Base-by-base conservation (phyloP, 2,329 filamentous ascomycete species). In the Escovopsis sp. region DNA sequence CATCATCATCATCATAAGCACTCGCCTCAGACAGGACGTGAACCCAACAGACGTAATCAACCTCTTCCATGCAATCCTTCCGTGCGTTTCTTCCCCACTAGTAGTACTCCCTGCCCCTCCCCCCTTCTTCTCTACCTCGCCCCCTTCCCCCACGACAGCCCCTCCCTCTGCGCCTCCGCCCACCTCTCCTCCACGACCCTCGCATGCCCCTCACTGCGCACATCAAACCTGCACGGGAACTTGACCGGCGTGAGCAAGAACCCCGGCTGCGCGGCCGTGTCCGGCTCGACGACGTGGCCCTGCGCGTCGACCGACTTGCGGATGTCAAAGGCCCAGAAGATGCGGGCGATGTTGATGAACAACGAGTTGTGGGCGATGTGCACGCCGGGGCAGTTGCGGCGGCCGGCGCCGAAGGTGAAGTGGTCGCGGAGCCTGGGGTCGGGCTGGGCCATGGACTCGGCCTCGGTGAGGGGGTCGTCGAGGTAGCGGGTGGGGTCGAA, bases 331-430 rank as follows among this genome's bases (percentile, higher is more conserved):
- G 57, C 60, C 63, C 66, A 70, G 21, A 68, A 46, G 16, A 70
- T 53, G 4, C 63, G 55, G 4, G 65, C 55, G 23, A 68, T 60
- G 11, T 49, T 58, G 7, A 70, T 51, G 42, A 65, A 68, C 12
- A 71, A 42, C 9, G 54, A 59, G 5, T 61, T 59, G 37, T 67
- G 62, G 0, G 66, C 67, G 3, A 76, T 55, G 35, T 72, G 65
- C 21, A 70, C 66, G 0, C 72, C 72, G 3, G 65, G 70, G 47
- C 72, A 77, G 31, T 74, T 61, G 17, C 72, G 58, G 5, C 70
- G 57, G 2, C 71, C 70, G 8, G 63, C 65, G 15, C 71, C 70
- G 36, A 71, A 76, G 0, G 58, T 61, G 47, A 68, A 72, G 8
- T 66, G 61, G 33, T 72, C 68, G 12, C 67, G 57, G 44, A 67